These are phyloP conservation scores for Macrolepiota albuminosa DNA, from an alignment of 768 basidiomycete species.

Conservation along the genomic window DNA sequence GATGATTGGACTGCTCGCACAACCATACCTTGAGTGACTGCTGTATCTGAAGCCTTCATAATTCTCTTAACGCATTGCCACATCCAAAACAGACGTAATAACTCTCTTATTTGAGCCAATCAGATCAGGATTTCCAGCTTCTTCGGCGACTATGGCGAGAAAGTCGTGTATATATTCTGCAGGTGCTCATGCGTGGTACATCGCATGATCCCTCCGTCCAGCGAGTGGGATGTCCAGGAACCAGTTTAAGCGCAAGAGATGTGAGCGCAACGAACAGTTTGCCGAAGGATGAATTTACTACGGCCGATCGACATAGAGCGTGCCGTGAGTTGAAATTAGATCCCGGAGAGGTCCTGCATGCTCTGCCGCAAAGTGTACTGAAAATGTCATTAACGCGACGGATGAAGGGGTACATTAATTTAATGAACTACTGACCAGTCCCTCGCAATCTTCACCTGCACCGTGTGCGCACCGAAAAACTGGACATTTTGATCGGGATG, in stretches of 20 bases:
- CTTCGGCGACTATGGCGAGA: constrained; percentile 80
- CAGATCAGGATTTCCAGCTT: constrained; percentile 72
- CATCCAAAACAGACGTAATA: neutral
- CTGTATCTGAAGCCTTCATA: constrained; percentile 53
- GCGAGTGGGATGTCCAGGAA: constrained; percentile 48
- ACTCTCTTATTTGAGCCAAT: constrained; percentile 62
- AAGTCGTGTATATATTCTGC: constrained; percentile 66
- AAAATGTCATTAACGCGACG: neutral
- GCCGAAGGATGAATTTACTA: constrained; percentile 67
- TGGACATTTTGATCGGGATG: constrained; percentile 80
- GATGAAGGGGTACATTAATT: neutral
- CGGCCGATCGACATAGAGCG: constrained; percentile 55
- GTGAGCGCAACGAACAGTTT: constrained; percentile 87
- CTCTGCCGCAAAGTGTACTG: too few species aligned
- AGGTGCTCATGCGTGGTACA: constrained; percentile 55
- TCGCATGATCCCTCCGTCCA: constrained; percentile 73
- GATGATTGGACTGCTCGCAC: constrained; percentile 60
- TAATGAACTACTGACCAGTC: constrained; percentile 63
- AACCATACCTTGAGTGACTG: constrained; percentile 64
- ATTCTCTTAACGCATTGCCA: neutral
- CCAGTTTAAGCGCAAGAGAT: constrained; percentile 68
- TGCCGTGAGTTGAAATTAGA: constrained; percentile 67
- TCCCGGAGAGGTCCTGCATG: constrained; percentile 56
- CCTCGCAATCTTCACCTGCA: constrained; percentile 88
- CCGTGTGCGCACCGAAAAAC: constrained; percentile 93